Base-by-base conservation (phyloP, 2,329 filamentous ascomycete species). In the Purpureocillium takamizusanense region DNA sequence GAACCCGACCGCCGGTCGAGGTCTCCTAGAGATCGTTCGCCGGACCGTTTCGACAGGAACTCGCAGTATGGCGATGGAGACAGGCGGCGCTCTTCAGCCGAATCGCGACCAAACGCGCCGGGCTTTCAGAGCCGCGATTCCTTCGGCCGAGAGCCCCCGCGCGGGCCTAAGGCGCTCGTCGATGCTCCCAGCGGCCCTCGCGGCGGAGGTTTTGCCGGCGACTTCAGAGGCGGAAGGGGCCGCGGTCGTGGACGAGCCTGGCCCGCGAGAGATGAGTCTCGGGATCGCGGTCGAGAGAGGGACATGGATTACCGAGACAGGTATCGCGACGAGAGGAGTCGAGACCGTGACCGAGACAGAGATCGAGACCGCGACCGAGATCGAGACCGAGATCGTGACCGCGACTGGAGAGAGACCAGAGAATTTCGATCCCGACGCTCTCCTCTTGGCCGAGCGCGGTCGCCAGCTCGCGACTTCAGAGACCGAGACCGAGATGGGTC, bases 131-230 rank as follows among this genome's bases (percentile, higher is more conserved):
- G 71, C 48, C 70, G 79, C 47, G 76, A 81, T 47, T 57, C 53
- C 11, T 79, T 78, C 45, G 68, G 66, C 23, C 73, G 82, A 47
- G 86, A 94, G 46, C 81, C 85, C 2, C 88, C 88, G 3, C 75
- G 87, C 40, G 88, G 85, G 1, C 87, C 88, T 10, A 87, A 89
- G 59, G 86, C 84, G 4, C 66, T 88, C 41, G 74, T 83, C 42
- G 85, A 90, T 43, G 64, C 76, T 23, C 74, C 77, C n/a, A 76
- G 72, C 46, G 79, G 78, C 23, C 81, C 79, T 12, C 74, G 84
- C 41, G 81, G 81, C 32, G 72, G 79, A 41, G 78, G 76, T 8
- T 85, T 81, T 52, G 65, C 66, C 3, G 71, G 76, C 17, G 83
- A 86, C 37, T 81, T 79, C 49, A 69, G 76, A 45, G 69, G 68